Evolutionary conservation across 768 basidiomycete genomes (phyloP), one percentile per base, ranked within the genome.

Genomic region (Mycena sanguinolenta): DNA sequence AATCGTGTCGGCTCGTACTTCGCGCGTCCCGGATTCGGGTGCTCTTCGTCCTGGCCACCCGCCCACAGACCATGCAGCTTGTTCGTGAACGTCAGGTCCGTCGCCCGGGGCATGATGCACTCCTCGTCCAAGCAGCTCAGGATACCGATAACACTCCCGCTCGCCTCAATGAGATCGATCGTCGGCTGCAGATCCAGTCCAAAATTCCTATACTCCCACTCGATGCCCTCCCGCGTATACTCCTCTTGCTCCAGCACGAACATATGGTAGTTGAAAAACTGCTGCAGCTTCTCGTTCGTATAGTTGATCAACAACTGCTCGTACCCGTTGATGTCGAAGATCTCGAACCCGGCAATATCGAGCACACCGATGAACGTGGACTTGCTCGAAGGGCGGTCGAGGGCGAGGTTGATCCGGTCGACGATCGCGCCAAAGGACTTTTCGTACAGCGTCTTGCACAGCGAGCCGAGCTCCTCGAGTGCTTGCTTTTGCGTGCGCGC

Each of bases 61-160:
- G 84, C 84, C 96, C 96, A 98, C 67, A 95, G 84, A 16, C 87
- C 84, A 75, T 95, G 88, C 3, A 98, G 88, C 80, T 98, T 99
- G 82, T 95, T 90, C 36, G 96, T 95, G 83, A 99, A 99, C 0
- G 97, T 98, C 50, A 90, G 82, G 79, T 99, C 97, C 16, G 93
- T 95, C 4, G 97, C 97, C 78, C 95, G 96, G n/a, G 97, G 98
- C 97, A 99, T 99, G 80, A 99, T 99, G 78, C 97, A 99, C 73
- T 98, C 97, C 78, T 99, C 98, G 79, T 99, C 98, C 39, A 99
- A 83, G 75, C 93, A 92, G 71, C 95, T 95, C 53, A 99, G 87
- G 69, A 99, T 92, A 62, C 98, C 98, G 71, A 98, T 96, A 0
- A 84, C 84, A 59, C 87, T 89, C 21, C 93, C 90, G 63, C 91